phyloP scores from a whole-genome alignment of 2,329 filamentous ascomycete species.

The Beauveria asiatica region DNA sequence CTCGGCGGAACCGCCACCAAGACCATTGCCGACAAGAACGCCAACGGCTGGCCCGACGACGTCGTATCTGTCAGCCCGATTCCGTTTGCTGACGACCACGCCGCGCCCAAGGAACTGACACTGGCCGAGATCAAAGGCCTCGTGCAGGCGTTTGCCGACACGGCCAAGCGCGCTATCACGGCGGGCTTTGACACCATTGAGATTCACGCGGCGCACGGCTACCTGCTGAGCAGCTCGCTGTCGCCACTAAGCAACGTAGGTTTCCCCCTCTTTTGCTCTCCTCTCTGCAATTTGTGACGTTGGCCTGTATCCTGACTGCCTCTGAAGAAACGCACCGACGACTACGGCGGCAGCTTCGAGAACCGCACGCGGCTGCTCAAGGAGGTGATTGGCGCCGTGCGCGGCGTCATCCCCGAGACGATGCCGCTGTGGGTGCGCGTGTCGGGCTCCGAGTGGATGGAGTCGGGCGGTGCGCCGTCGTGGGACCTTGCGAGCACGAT shows the following conservation, averaged over 20 bases:
- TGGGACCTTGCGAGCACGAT: conserved; percentile 60
- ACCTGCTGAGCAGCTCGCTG: conserved; percentile 58
- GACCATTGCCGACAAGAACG: conserved; percentile 43
- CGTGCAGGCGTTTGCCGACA: conserved; percentile 52
- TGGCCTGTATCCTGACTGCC: neutral
- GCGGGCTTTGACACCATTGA: conserved; percentile 73
- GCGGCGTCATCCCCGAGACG: conserved; percentile 41
- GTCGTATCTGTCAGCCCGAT: conserved; percentile 43
- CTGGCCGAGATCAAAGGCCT: conserved; percentile 57
- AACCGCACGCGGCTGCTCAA: conserved; percentile 55
- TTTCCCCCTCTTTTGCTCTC: conserved; percentile 6
- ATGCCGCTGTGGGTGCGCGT: conserved; percentile 52
- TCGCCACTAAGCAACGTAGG: conserved; percentile 47
- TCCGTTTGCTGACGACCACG: conserved; percentile 53
- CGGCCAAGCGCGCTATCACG: conserved; percentile 51
- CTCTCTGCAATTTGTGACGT: too few relatives aligned
- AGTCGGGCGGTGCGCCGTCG: conserved; percentile 33
- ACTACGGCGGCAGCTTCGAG: conserved; percentile 57
- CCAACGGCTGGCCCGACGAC: conserved; percentile 49
- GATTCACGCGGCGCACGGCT: conserved; percentile 56
- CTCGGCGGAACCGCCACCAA: conserved; percentile 38
- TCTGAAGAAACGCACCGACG: conserved; percentile 47
- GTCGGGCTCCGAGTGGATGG: conserved; percentile 57
- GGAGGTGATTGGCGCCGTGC: conserved; percentile 43
- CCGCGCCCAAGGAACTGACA: conserved; percentile 59